These are phyloP conservation scores for Astrothelium subdiscretum DNA, from an alignment of 495 filamentous ascomycete species.

Conservation along the genomic window DNA sequence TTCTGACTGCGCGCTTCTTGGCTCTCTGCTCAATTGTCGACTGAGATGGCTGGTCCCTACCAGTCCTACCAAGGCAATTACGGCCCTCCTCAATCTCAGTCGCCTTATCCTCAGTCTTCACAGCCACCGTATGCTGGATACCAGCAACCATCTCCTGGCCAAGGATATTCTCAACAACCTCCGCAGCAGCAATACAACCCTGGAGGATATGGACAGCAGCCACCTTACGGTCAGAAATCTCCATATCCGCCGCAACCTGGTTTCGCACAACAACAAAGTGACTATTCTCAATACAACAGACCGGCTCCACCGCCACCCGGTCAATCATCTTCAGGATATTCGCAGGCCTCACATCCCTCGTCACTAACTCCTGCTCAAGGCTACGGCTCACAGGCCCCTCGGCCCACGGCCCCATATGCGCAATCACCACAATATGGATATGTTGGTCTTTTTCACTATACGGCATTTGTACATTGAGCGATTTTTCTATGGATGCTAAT, in stretches of 20 bases:
- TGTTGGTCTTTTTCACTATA: conserved; percentile 14
- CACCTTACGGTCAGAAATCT: conserved; percentile 3
- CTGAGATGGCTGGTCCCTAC: background rate
- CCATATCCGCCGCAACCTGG: background rate
- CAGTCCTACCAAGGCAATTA: background rate
- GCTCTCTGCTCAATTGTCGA: background rate
- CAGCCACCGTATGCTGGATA: conserved; percentile 6
- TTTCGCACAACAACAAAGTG: background rate
- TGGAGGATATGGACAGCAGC: conserved; percentile 11
- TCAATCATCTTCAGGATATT: conserved; percentile 3
- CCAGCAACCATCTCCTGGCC: conserved; percentile 4
- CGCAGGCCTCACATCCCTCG: background rate
- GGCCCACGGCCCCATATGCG: conserved; percentile 7
- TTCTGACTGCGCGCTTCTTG: background rate
- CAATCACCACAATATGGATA: conserved; percentile 14
- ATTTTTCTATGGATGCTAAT: background rate
- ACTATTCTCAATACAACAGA: conserved; percentile 3
- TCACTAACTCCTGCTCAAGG: conserved; percentile 4
- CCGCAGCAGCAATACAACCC: conserved; percentile 5
- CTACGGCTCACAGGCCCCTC: conserved; percentile 1
- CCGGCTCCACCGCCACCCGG: conserved; percentile 6
- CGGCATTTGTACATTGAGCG: background rate
- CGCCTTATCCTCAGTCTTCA: background rate
- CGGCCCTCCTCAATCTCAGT: background rate
- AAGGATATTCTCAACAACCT: conserved; percentile 10